A percentile compares a stretch with the other conserved stretches of the same genome.
Evolutionary conservation across 2,329 filamentous ascomycete species (phyloP).

Genomic region (Diplodia corticola): DNA sequence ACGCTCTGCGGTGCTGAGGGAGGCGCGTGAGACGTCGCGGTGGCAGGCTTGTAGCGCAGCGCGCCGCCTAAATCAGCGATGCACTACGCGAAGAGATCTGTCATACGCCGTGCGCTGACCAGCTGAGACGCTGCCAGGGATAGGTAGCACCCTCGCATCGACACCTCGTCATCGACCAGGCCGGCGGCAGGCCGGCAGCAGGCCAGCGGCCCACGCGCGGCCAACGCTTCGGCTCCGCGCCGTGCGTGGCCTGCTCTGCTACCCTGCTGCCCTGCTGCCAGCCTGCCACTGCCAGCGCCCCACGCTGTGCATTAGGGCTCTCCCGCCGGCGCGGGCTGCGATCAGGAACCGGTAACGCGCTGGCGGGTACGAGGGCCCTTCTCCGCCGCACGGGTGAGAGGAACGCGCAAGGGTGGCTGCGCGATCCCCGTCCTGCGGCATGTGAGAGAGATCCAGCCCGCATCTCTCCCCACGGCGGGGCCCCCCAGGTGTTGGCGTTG

Average conservation of each 20-base stretch:
- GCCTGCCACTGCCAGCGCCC: neutral
- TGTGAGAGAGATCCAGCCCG: conserved; percentile 19
- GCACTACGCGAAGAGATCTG: conserved; percentile 17
- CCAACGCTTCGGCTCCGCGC: neutral
- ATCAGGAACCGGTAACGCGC: conserved; percentile 16
- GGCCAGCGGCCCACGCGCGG: neutral
- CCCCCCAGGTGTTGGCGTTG: neutral
- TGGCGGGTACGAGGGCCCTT: neutral
- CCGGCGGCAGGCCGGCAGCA: neutral
- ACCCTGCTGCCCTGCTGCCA: neutral
- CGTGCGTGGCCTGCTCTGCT: neutral
- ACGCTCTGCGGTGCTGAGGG: neutral
- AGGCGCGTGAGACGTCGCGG: conserved; percentile 1
- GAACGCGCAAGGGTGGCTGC: neutral
- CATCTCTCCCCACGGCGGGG: neutral
- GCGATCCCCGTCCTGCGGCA: neutral
- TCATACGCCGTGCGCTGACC: conserved; percentile 19
- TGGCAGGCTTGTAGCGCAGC: neutral
- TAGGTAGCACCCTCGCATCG: neutral
- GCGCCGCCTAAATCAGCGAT: conserved; percentile 13
- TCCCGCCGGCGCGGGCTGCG: conserved; percentile 2
- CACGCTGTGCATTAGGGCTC: neutral
- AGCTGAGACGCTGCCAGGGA: conserved; percentile 18
- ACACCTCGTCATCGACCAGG: neutral
- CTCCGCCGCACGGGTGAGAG: neutral